Conservation (phyloP, 257 asterid species). For the Ajuga chamaepitys region DNA sequence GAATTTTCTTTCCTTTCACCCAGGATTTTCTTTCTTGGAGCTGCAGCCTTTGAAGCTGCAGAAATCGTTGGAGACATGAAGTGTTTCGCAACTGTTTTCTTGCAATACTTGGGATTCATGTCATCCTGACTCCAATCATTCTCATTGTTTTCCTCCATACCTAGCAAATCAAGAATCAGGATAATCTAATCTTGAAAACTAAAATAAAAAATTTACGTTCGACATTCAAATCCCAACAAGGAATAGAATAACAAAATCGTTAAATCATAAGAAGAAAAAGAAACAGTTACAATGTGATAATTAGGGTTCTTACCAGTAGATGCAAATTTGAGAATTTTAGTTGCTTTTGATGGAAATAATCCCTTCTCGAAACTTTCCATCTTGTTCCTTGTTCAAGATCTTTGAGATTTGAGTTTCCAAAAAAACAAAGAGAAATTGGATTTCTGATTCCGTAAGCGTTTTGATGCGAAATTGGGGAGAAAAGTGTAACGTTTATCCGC, state of each 20-base stretch:
- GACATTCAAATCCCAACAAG: neutral
- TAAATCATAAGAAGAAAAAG: neutral
- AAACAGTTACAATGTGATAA: neutral
- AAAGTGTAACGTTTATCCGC: neutral
- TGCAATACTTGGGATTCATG: slow-evolving; percentile 20
- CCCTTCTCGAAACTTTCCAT: slow-evolving; percentile 37
- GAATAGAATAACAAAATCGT: neutral
- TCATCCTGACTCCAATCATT: slow-evolving; percentile 29
- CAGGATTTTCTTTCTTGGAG: slow-evolving; percentile 46
- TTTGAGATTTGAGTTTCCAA: neutral
- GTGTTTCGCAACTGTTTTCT: slow-evolving; percentile 28
- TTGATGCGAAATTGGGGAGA: slow-evolving; percentile 10
- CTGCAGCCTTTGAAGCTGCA: slow-evolving; percentile 47
- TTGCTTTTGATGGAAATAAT: slow-evolving; percentile 23
- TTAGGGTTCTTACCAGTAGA: slow-evolving; percentile 35
- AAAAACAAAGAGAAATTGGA: neutral
- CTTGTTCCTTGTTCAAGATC: slow-evolving; percentile 11
- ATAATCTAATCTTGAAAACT: neutral
- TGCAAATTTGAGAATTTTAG: slow-evolving; percentile 25
- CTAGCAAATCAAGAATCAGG: slow-evolving; percentile 10
- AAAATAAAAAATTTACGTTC: neutral
- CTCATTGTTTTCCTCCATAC: slow-evolving; percentile 53
- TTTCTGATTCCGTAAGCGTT: neutral
- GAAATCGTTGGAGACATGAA: slow-evolving; percentile 65
- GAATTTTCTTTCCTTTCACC: slow-evolving; percentile 38